Evolutionary conservation across 257 asterid species (phyloP).

Genomic region (Asclepias syriaca): DNA sequence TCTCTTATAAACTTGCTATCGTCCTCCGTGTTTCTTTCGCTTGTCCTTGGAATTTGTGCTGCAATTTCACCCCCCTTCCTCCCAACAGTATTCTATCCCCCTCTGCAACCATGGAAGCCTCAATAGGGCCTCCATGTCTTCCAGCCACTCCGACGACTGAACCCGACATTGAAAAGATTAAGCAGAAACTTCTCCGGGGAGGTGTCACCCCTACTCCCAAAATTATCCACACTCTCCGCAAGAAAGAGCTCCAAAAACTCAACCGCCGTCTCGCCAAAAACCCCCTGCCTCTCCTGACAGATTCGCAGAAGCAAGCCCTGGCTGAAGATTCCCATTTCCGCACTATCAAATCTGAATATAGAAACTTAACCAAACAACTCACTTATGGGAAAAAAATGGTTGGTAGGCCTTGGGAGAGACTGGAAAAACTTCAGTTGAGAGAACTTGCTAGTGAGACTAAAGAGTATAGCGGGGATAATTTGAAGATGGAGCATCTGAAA

Average conservation of each 20-base stretch:
- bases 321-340: constrained; percentile 60
- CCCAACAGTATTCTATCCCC: too few species aligned
- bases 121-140: constrained; percentile 46
- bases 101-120: constrained; percentile 57
- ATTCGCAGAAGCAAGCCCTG: constrained; percentile 38
- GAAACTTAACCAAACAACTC: constrained; percentile 37
- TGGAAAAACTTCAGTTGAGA: constrained; percentile 56
- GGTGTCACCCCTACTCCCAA: constrained; percentile 76
- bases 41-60: too few species aligned
- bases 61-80: neutral
- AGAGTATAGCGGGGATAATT: constrained; percentile 45
- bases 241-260: constrained; percentile 68
- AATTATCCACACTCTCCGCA: constrained; percentile 81
- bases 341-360: constrained; percentile 61
- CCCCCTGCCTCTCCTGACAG: constrained; percentile 39
- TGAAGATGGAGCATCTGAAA: constrained; percentile 53
- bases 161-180: constrained; percentile 48
- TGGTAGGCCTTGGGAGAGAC: constrained; percentile 90
- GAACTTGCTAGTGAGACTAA: constrained; percentile 47
- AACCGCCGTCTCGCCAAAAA: constrained; percentile 73
- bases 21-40: too few species aligned
- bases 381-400: constrained; percentile 36
- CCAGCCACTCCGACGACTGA: constrained; percentile 38
- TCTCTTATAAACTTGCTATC: too few species aligned
- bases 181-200: constrained; percentile 44